These are phyloP conservation scores for Pseudonitzschia delicatissima DNA, from an alignment of 108 stramenopile species.

Conservation along the genomic window DNA sequence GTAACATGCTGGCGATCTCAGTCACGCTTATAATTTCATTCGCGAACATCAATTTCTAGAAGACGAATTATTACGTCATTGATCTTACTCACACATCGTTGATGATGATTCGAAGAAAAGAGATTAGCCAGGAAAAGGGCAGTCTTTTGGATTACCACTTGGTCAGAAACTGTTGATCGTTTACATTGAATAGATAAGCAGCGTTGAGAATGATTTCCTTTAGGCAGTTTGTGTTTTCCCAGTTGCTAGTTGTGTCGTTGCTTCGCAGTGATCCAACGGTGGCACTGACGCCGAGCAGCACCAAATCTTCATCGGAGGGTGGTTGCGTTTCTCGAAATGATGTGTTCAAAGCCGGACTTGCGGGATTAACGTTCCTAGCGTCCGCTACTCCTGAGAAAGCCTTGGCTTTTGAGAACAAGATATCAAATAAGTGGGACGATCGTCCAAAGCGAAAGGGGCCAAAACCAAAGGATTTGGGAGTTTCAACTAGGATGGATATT, in stretches of 20 bases:
- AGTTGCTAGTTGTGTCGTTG: not conserved
- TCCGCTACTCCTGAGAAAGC: slow-evolving; percentile 19
- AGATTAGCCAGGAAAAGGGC: too few species aligned
- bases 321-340: not conserved
- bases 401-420: slow-evolving; percentile 72
- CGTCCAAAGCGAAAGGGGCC: slow-evolving; percentile 80
- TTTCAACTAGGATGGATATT: slow-evolving; percentile 53
- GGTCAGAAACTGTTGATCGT: too few species aligned
- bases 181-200: too few species aligned
- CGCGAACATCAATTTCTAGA: too few species aligned
- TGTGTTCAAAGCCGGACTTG: not conserved
- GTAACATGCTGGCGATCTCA: too few species aligned
- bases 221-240: not conserved
- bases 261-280: not conserved
- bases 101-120: too few species aligned
- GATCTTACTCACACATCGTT: too few species aligned
- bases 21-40: too few species aligned
- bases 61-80: too few species aligned
- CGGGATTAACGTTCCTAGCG: not conserved
- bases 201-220: too few species aligned
- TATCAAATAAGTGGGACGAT: slow-evolving; percentile 76
- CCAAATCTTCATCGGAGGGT: not conserved
- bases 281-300: not conserved
- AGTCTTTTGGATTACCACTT: too few species aligned
- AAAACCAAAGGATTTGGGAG: slow-evolving; percentile 73